Evolutionary conservation across 1,284 basidiomycete genomes (phyloP).

Genomic region (Fomitiporia mediterranea): DNA sequence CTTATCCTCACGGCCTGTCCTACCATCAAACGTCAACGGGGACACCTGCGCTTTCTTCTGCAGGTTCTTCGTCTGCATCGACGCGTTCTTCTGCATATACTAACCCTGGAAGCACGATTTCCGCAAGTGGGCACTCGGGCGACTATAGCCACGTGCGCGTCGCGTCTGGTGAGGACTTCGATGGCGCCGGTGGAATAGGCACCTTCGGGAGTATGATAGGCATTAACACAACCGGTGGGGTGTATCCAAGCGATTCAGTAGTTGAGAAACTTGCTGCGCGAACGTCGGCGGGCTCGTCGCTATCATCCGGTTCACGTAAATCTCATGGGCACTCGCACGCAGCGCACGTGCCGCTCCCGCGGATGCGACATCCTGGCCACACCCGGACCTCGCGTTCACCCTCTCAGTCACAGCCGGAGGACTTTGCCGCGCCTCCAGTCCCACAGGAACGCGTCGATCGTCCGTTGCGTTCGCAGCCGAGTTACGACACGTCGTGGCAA

Average conservation of each 20-base stretch:
- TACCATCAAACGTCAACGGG: conserved; percentile 38
- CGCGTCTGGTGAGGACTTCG: conserved; percentile 45
- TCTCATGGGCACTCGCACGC: conserved; percentile 26
- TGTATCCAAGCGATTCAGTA: conserved; percentile 59
- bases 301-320: conserved; percentile 37
- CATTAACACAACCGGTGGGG: conserved; percentile 34
- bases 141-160: conserved; percentile 65
- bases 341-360: conserved; percentile 40
- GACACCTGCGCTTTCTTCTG: conserved; percentile 58
- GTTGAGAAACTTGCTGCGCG: conserved; percentile 54
- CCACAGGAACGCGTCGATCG: conserved; percentile 9
- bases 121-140: conserved; percentile 34
- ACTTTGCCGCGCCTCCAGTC: conserved; percentile 24
- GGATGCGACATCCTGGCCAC: conserved; percentile 66
- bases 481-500: conserved; percentile 72
- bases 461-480: conserved; percentile 52
- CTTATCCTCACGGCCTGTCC: conserved; percentile 35
- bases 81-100: conserved; percentile 75
- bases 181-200: conserved; percentile 12
- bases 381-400: conserved; percentile 57
- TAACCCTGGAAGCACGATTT: conserved; percentile 53
- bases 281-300: conserved; percentile 41
- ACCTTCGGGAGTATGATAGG: conserved; percentile 29
- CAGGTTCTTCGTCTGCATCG: conserved; percentile 62
- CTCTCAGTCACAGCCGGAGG: conserved; percentile 67